phyloP scores from a whole-genome alignment of 2,329 filamentous ascomycete genomes.

The Didymosphaeria variabile region DNA sequence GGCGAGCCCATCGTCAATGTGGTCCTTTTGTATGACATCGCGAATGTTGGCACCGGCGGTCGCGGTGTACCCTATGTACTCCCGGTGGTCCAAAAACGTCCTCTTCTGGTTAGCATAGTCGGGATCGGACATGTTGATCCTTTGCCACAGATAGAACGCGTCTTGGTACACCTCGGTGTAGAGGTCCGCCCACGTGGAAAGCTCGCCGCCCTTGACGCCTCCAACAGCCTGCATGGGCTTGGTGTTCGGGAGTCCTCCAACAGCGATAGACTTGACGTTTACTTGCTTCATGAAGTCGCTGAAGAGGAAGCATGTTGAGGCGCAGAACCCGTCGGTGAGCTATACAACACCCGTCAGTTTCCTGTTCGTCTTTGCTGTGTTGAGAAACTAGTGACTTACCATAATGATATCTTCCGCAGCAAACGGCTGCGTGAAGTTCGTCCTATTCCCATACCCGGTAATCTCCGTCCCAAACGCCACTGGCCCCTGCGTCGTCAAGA shows the following conservation, averaged over 20 bases:
- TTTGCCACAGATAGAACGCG: slow-evolving; percentile 12
- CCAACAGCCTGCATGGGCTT: slow-evolving; percentile 43
- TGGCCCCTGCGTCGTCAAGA: slow-evolving; percentile 42
- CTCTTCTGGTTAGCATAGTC: slow-evolving; percentile 1
- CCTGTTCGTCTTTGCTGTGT: background rate
- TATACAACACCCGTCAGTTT: background rate
- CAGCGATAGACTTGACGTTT: slow-evolving; percentile 36
- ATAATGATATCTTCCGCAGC: slow-evolving; percentile 41
- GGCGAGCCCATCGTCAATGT: slow-evolving; percentile 15
- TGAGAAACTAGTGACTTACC: slow-evolving; percentile 20
- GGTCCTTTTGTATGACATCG: slow-evolving; percentile 13
- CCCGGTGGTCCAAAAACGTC: slow-evolving; percentile 16
- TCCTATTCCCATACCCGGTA: slow-evolving; percentile 5
- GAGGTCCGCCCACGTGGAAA: slow-evolving; percentile 46
- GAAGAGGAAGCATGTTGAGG: slow-evolving; percentile 52
- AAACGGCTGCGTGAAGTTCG: slow-evolving; percentile 33
- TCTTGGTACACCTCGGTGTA: slow-evolving; percentile 4
- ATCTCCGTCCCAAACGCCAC: slow-evolving; percentile 13
- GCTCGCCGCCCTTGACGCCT: slow-evolving; percentile 36
- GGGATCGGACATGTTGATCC: background rate
- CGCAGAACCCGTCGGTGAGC: slow-evolving; percentile 47
- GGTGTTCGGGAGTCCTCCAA: slow-evolving; percentile 37
- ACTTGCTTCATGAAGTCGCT: slow-evolving; percentile 51
- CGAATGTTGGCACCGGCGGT: slow-evolving; percentile 18
- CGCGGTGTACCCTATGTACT: slow-evolving; percentile 5